Evolutionary conservation across 2,329 filamentous ascomycete genomes (phyloP), one percentile per base, ranked within the genome.

Genomic region (Alternaria alternata): DNA sequence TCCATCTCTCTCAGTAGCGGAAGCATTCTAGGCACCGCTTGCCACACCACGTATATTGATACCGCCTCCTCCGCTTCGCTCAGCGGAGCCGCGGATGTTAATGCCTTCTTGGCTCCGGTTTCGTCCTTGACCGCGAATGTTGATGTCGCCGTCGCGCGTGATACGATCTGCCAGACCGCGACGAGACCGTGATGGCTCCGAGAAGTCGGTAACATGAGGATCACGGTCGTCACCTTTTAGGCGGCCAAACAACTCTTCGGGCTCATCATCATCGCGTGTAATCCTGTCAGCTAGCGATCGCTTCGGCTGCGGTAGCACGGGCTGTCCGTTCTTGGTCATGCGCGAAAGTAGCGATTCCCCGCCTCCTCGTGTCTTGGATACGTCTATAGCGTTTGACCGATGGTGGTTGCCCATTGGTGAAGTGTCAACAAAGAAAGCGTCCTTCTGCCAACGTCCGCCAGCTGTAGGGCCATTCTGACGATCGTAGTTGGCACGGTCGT

Each of bases 371-470:
- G 66, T 62, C 16, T 65, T 63, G 5, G 63, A 63, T n/a, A 72
- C 74, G 46, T 82, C 81, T 22, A 78, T 71, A 4, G 81, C 81
- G 51, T 81, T 80, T 36, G 78, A 78, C 22, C 82, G 78, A 30
- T 78, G 79, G 64, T 84, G 81, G 52, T 81, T 80, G 64, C 75
- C 77, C 67, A 74, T 75, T 51, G 79, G 71, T 2, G 80, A 80
- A 62, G 79, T 80, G 57, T 75, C 72, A 41, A 77, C 18, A 14
- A 57, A 51, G 9, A 53, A 62, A n/a, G 67, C 54, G 46, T 74
- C 71, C 51, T 75, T 74, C 32, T 70, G 62, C 69, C 71, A 72
- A 52, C 71, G 69, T 38, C 63, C 69, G 39, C 62, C 69, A 41
- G 57, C 62, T 26, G 68, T 53, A 8, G 62, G 53, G 14, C 60